Evolutionary conservation across 371 early-diverging fungal genomes (phyloP), one percentile per base, ranked within the genome.

Genomic region (Apophysomyces ossiformis): DNA sequence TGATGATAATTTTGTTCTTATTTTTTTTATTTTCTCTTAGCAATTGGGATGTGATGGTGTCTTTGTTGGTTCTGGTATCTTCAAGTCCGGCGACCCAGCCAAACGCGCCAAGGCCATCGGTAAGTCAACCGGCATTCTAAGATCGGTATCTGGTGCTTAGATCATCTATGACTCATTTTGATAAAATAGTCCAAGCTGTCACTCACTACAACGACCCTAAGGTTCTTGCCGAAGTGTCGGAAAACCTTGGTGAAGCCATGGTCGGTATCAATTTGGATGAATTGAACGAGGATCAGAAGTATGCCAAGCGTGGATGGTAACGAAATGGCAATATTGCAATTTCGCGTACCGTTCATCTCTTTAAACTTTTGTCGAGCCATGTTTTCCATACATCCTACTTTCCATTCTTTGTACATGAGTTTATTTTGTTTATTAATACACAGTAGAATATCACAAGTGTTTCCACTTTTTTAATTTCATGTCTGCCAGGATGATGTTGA

Each of bases 11-110:
- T 1, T 2, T 26, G 32, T 15, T 8, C n/a, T 47, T 41, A 54
- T 7, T 46, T 12, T 7, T 26, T 50, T 54, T 66, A 57, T 39
- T 60, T 60, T 50, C 63, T 58, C 60, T 12, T 71, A 82, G 82
- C 95, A 94, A 82, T 87, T 97, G 67, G 99, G 99, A 68, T 93
- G 96, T 83, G 99, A 98, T 81, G 99, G 99, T 83, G 97, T 98
- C 72, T 93, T 94, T 72, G 93, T 94, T 47, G 93, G 93, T 58
- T 90, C 92, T 6, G 94, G 92, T 61, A 92, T 94, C 77, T 94
- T 94, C 86, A 93, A 95, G 87, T 94, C 95, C 61, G 96, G 95
- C 44, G 92, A 98, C 77, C 96, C 97, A 2, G 95, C 90, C 68
- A 95, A 96, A 89, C 94, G 99, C 64, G 99, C 99, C 45, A 84